These are phyloP conservation scores for Cyberlindnera subsufficiens DNA, from an alignment of 805 yeast genomes.

Conservation along the genomic window DNA sequence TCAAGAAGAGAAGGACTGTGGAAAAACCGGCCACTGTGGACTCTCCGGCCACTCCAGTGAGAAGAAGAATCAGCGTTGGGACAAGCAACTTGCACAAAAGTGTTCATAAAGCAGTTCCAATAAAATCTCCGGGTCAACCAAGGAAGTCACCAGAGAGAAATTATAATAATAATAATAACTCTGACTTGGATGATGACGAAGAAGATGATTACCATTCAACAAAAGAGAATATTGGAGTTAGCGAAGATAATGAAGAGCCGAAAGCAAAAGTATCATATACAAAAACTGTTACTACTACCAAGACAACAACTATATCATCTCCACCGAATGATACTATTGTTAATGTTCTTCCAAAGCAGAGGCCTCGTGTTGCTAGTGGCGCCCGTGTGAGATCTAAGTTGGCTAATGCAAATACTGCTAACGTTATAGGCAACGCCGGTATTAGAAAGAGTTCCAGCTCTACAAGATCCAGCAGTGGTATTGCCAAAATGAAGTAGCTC, in stretches of 20 bases:
- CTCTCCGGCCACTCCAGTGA: slow-evolving; percentile 67
- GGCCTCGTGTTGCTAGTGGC: slow-evolving; percentile 22
- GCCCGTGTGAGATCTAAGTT: slow-evolving; percentile 26
- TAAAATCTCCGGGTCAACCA: slow-evolving; percentile 96
- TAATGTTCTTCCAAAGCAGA: slow-evolving; percentile 21
- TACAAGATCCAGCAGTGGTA: slow-evolving; percentile 21
- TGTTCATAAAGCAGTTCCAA: slow-evolving; percentile 76
- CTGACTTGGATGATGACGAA: slow-evolving; percentile 24
- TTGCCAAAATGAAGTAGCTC: slow-evolving; percentile 7
- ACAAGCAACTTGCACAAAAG: slow-evolving; percentile 63
- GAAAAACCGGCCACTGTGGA: slow-evolving; percentile 12
- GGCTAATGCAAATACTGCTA: slow-evolving; percentile 11
- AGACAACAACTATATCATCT: slow-evolving; percentile 25
- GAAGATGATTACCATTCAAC: slow-evolving; percentile 21
- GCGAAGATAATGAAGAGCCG: slow-evolving; percentile 4
- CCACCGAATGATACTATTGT: slow-evolving; percentile 22
- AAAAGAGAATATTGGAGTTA: slow-evolving; percentile 10
- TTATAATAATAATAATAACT: slow-evolving; percentile 17
- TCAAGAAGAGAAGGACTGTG: slow-evolving; percentile 44
- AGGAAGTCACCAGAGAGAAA: slow-evolving; percentile 49
- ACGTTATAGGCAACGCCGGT: slow-evolving; percentile 23
- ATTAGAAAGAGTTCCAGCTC: slow-evolving; percentile 21
- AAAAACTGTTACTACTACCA: slow-evolving; percentile 24
- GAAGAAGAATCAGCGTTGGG: slow-evolving; percentile 60
- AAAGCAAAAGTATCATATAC: slow-evolving; percentile 22